These are phyloP conservation scores for Cryptococcus maquisensis DNA, from an alignment of 1,284 basidiomycete genomes.

Conservation along the genomic window DNA sequence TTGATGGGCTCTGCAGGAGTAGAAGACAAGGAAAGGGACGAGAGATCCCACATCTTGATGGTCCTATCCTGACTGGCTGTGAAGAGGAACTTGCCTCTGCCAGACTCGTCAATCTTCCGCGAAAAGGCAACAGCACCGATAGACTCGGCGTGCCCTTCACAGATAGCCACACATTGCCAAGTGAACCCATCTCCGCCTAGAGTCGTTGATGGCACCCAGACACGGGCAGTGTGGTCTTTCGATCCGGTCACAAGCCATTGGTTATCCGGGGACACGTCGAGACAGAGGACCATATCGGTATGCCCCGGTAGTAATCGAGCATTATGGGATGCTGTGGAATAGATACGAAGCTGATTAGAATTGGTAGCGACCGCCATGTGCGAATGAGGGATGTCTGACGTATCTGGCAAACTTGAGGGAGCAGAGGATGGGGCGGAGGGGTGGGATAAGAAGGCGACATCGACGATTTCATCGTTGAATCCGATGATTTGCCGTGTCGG, in stretches of 20 bases:
- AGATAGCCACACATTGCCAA: constrained; percentile 79
- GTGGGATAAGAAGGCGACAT: constrained; percentile 64
- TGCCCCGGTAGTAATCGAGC: constrained; percentile 81
- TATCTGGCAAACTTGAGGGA: background rate
- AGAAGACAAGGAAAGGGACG: constrained; percentile 39
- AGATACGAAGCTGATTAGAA: constrained; percentile 84
- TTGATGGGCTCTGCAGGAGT: constrained; percentile 45
- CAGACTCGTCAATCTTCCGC: constrained; percentile 45
- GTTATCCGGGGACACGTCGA: constrained; percentile 67
- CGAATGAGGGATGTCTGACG: constrained; percentile 38
- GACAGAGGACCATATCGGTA: constrained; percentile 81
- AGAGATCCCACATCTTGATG: constrained; percentile 96
- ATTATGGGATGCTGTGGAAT: constrained; percentile 66
- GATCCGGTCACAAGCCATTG: constrained; percentile 79
- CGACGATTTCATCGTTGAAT: constrained; percentile 97
- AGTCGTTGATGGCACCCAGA: constrained; percentile 66
- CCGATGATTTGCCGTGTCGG: constrained; percentile 86
- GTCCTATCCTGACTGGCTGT: constrained; percentile 96
- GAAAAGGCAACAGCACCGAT: constrained; percentile 86
- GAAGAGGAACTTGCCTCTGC: constrained; percentile 63
- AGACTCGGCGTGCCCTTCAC: constrained; percentile 91
- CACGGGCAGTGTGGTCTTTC: constrained; percentile 82
- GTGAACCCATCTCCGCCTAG: constrained; percentile 37
- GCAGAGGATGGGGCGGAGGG: constrained; percentile 27
- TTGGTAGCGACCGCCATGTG: constrained; percentile 93